These are phyloP conservation scores for Lepidopterella palustris DNA, from an alignment of 495 filamentous ascomycete species.

Conservation along the genomic window DNA sequence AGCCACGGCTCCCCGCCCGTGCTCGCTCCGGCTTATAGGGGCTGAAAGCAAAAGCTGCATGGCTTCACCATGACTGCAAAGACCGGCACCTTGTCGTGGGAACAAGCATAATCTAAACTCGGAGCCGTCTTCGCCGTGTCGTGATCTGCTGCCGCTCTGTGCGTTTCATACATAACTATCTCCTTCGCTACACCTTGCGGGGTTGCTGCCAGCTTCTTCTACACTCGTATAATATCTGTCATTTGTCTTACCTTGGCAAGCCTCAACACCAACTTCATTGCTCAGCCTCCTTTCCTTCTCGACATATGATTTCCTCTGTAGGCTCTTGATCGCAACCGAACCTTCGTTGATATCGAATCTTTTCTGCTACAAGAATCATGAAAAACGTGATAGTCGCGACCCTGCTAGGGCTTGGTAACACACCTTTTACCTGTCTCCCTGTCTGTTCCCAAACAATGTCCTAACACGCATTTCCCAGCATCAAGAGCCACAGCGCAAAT, in stretches of 20 bases:
- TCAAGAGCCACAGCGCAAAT: slow-evolving; percentile 23
- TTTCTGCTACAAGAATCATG: not conserved
- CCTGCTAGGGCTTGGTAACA: slow-evolving; percentile 1
- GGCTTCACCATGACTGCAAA: not conserved
- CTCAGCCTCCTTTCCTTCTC: not conserved
- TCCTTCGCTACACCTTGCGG: not conserved
- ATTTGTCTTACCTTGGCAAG: not conserved
- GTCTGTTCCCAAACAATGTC: not conserved
- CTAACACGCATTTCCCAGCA: slow-evolving; percentile 6
- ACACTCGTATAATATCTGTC: not conserved
- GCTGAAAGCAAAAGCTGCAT: not conserved
- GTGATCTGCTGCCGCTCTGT: not conserved
- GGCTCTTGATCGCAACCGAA: not conserved
- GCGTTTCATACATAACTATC: not conserved
- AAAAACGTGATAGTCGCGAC: not conserved
- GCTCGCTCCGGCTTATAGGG: not conserved
- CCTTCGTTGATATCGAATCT: not conserved
- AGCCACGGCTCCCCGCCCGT: not conserved
- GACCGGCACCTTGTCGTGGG: not conserved
- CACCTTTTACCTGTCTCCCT: not conserved
- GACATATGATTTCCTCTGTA: not conserved
- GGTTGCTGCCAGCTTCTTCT: not conserved
- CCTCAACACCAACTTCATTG: not conserved
- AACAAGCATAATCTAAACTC: not conserved
- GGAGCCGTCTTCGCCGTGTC: not conserved